Conservation (phyloP, 345 rosid species). For the Eucalyptus marginata region DNA sequence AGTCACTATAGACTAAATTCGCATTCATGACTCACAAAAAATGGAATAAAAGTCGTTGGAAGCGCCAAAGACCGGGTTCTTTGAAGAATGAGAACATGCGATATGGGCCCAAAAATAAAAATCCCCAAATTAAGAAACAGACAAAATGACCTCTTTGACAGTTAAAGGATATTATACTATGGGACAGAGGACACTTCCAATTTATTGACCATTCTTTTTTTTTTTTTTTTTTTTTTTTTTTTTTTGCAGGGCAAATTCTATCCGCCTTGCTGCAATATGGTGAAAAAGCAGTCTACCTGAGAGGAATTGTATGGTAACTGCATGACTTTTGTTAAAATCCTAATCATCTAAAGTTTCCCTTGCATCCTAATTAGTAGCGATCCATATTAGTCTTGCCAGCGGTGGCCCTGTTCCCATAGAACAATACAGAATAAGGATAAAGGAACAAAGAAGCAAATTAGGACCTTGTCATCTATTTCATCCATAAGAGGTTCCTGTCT, state of each 20-base stretch:
- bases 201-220: neutral
- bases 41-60: neutral
- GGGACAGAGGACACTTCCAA: neutral
- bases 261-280: neutral
- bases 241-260: neutral
- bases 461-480: conserved; percentile 65
- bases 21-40: neutral
- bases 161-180: neutral
- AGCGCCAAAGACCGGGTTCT: neutral
- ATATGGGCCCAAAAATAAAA: neutral
- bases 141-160: neutral
- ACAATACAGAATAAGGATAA: neutral
- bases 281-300: neutral
- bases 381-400: neutral
- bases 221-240: too few species aligned
- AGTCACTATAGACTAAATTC: neutral
- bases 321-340: neutral
- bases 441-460: neutral
- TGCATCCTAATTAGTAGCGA: neutral
- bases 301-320: neutral
- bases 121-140: neutral
- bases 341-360: neutral
- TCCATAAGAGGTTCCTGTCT: conserved; percentile 58
- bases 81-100: neutral
- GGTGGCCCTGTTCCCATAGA: neutral